Percentiles rank a stretch among this genome's conserved stretches.
Evolutionary conservation across 1,284 basidiomycete genomes (phyloP).

Genomic region (Papiliotrema flavescens): DNA sequence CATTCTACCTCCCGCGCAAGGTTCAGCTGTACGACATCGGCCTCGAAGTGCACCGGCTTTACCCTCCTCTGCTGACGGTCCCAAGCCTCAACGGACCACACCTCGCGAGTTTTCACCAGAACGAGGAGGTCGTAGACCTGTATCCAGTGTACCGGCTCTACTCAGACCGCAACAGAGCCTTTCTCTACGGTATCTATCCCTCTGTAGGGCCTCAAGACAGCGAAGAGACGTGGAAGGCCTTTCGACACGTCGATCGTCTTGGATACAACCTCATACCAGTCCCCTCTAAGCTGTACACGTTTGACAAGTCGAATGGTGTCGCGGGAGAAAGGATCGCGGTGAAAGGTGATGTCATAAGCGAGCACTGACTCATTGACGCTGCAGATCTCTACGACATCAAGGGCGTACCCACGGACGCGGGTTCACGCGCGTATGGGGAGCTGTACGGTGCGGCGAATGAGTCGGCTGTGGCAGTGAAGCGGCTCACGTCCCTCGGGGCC

Average conservation of each 20-base stretch:
- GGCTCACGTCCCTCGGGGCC: slow-evolving; percentile 53
- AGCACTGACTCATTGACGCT: background rate
- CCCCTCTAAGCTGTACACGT: slow-evolving; percentile 28
- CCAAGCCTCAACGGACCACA: background rate
- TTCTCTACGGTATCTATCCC: slow-evolving; percentile 14
- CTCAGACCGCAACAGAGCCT: slow-evolving; percentile 13
- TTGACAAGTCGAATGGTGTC: slow-evolving; percentile 12
- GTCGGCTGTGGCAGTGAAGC: slow-evolving; percentile 45
- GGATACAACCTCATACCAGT: slow-evolving; percentile 25
- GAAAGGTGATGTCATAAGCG: slow-evolving; percentile 21
- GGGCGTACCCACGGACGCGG: slow-evolving; percentile 24
- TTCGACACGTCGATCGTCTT: slow-evolving; percentile 9
- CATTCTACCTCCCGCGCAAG: background rate
- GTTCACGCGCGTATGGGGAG: slow-evolving; percentile 18
- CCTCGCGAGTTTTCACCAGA: background rate
- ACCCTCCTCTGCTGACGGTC: background rate
- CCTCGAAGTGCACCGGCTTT: background rate
- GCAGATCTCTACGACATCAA: slow-evolving; percentile 29
- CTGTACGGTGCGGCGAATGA: slow-evolving; percentile 11
- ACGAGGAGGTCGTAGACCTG: background rate
- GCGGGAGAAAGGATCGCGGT: slow-evolving; percentile 31
- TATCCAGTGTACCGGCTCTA: slow-evolving; percentile 18
- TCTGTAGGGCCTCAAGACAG: background rate
- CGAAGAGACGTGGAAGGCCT: slow-evolving; percentile 2
- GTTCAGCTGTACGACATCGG: background rate